A percentile compares a stretch with the other conserved stretches of the same genome.
phyloP scores from a whole-genome alignment of 2,329 filamentous ascomycete species.

The Colletotrichum tropicale region DNA sequence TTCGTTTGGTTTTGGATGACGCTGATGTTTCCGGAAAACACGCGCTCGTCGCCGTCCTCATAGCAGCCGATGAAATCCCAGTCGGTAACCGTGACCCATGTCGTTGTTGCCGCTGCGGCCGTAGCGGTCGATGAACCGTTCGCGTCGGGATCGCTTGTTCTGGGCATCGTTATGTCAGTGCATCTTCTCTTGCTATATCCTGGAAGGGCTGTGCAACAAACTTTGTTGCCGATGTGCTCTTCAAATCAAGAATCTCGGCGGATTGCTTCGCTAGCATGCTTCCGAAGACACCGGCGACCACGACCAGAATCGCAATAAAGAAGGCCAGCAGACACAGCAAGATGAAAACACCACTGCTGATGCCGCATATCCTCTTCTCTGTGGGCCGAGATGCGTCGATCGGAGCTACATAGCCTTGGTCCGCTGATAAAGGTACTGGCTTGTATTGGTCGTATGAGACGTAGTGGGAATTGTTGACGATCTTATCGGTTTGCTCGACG shows the following conservation, averaged over 20 bases:
- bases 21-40: background rate
- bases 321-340: background rate
- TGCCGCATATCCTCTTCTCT: background rate
- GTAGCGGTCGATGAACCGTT: background rate
- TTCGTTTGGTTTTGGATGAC: background rate
- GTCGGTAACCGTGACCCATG: background rate
- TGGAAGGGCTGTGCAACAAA: background rate
- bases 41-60: constrained; percentile 1
- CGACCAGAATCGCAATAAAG: background rate
- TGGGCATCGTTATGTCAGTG: background rate
- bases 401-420: background rate
- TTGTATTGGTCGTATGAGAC: background rate
- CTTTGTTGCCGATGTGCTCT: background rate
- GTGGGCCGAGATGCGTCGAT: background rate
- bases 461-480: background rate
- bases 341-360: background rate
- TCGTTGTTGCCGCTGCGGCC: background rate
- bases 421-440: background rate
- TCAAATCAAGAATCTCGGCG: background rate
- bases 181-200: too few species aligned
- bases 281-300: background rate
- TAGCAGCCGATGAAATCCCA: constrained; percentile 1
- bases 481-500: background rate
- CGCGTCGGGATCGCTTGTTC: background rate
- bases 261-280: background rate